phyloP scores from a whole-genome alignment of 768 basidiomycete genomes.

The Mrakia frigida region DNA sequence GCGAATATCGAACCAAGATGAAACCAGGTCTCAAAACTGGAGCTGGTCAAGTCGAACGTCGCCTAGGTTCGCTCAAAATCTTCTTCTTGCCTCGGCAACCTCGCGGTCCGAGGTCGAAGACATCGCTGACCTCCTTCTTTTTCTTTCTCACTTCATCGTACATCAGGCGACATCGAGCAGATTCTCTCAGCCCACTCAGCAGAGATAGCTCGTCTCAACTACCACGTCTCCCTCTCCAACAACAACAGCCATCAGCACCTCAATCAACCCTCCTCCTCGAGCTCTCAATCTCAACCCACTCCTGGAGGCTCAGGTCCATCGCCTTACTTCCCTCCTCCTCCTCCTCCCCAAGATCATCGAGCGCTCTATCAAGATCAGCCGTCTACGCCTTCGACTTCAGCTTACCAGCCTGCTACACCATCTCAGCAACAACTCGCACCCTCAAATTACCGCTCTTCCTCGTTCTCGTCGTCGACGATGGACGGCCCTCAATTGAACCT shows the following conservation, averaged over 20 bases:
- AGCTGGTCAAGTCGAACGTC: conserved; percentile 8
- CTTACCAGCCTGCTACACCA: not conserved
- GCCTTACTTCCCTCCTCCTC: not conserved
- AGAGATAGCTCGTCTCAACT: conserved; percentile 12
- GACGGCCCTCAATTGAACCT: not conserved
- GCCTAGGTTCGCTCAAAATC: conserved; percentile 2
- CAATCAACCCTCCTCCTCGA: conserved; percentile 1
- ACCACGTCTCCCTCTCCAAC: not conserved
- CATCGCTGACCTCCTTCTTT: not conserved
- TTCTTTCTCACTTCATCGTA: not conserved
- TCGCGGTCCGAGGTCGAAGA: not conserved
- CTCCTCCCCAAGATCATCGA: not conserved
- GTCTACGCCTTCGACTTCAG: not conserved
- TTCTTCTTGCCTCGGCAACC: not conserved
- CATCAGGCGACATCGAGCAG: not conserved
- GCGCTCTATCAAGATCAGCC: not conserved
- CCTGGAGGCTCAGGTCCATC: not conserved
- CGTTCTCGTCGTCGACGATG: not conserved
- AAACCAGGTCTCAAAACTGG: conserved; percentile 23
- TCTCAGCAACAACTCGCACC: not conserved
- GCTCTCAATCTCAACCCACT: conserved; percentile 6
- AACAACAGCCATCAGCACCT: too few relatives aligned
- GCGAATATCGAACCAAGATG: conserved; percentile 15
- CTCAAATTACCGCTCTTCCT: not conserved
- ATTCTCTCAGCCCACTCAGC: not conserved